Percentiles rank a stretch among this genome's conserved stretches.
These are phyloP conservation scores for Sphaerosporella brunnea DNA, from an alignment of 495 filamentous ascomycete species.

Conservation along the genomic window DNA sequence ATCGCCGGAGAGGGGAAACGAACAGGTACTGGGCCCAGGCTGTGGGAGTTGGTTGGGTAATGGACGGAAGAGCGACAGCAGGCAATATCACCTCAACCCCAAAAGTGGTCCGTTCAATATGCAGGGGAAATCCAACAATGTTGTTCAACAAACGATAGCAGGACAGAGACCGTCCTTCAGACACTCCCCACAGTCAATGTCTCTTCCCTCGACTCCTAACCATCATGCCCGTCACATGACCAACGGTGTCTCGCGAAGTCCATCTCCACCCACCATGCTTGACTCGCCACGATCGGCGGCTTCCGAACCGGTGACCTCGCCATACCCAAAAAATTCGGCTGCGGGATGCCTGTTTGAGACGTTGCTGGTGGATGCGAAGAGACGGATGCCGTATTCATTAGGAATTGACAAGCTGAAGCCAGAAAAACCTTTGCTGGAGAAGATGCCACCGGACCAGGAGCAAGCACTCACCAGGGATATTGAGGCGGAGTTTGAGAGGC, in stretches of 20 bases:
- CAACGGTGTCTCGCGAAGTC: constrained; percentile 59
- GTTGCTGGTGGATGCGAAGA: constrained; percentile 47
- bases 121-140: constrained; percentile 12
- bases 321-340: constrained; percentile 37
- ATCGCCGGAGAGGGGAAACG: constrained; percentile 19
- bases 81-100: constrained; percentile 17
- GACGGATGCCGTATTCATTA: constrained; percentile 84
- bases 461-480: constrained; percentile 62
- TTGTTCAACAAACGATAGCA: constrained; percentile 19
- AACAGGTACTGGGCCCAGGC: constrained; percentile 9
- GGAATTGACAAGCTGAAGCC: constrained; percentile 55
- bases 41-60: constrained; percentile 22
- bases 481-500: constrained; percentile 59
- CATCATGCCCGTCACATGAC: constrained; percentile 72
- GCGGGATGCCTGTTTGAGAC: constrained; percentile 69
- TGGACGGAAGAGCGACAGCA: constrained; percentile 22
- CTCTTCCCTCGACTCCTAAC: constrained; percentile 84
- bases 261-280: constrained; percentile 58
- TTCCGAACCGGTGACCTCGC: constrained; percentile 62
- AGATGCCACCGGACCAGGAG: constrained; percentile 58
- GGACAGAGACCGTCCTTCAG: constrained; percentile 14
- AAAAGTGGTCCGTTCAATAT: constrained; percentile 19
- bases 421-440: constrained; percentile 47
- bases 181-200: constrained; percentile 58
- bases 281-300: constrained; percentile 80